Evolutionary conservation across 768 basidiomycete species (phyloP).

Genomic region (Tulasnella sp.): DNA sequence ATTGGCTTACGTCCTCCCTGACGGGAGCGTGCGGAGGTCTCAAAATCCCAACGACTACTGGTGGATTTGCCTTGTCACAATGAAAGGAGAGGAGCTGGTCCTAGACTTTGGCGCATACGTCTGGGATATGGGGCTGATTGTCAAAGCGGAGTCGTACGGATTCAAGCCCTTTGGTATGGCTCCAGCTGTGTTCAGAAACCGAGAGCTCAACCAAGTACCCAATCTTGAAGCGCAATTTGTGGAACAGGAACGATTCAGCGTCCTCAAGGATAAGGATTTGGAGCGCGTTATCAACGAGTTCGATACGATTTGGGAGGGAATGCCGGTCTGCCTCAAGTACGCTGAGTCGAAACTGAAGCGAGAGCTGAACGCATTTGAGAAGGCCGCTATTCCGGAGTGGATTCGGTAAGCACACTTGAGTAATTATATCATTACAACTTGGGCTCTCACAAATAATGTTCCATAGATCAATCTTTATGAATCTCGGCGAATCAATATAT

Average conservation of each 20-base stretch:
- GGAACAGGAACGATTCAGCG: conserved; percentile 1
- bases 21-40: conserved; percentile 2
- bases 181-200: conserved; percentile 10
- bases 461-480: background rate
- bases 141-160: background rate
- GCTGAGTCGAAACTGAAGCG: background rate
- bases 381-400: background rate
- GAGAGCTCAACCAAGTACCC: background rate
- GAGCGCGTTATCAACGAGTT: background rate
- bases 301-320: background rate
- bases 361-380: background rate
- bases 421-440: background rate
- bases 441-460: background rate
- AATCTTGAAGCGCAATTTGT: background rate
- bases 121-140: background rate
- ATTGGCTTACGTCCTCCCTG: conserved; percentile 16
- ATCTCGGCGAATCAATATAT: background rate
- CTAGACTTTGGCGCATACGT: conserved; percentile 18
- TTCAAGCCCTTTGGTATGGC: background rate
- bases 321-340: background rate
- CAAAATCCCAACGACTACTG: conserved; percentile 14
- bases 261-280: conserved; percentile 1
- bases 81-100: conserved; percentile 15
- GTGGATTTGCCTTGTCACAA: conserved; percentile 21
- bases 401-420: background rate